Percentiles rank a stretch among this genome's conserved stretches.
These are phyloP conservation scores for Rosa chinensis DNA, from an alignment of 306 rosid genomes.

Conservation along the genomic window DNA sequence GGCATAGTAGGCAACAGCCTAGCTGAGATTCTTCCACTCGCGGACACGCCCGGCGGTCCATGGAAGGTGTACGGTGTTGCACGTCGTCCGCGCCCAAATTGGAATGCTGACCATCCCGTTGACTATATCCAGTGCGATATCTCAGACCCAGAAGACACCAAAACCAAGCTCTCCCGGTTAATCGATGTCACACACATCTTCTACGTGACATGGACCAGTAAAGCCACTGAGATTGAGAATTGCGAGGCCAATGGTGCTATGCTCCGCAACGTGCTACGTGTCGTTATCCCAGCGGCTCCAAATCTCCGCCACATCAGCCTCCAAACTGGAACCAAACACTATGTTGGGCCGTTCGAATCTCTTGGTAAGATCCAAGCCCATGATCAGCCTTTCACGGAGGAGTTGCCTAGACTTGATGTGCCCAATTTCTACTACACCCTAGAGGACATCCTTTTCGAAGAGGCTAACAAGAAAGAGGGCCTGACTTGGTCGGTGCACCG, in stretches of 20 bases:
- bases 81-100: constrained; percentile 10
- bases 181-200: constrained; percentile 61
- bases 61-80: constrained; percentile 78
- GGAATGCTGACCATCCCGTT: constrained; percentile 55
- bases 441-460: constrained; percentile 55
- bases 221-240: too few species aligned
- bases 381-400: constrained; percentile 64
- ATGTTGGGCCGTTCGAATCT: background rate
- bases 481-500: constrained; percentile 61
- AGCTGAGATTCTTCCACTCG: too few species aligned
- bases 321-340: constrained; percentile 55
- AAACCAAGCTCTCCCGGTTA: constrained; percentile 51
- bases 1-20: too few species aligned
- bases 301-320: constrained; percentile 63
- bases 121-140: constrained; percentile 71
- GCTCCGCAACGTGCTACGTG: constrained; percentile 49
- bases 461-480: constrained; percentile 37
- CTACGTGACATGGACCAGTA: too few species aligned
- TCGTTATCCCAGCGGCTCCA: constrained; percentile 52
- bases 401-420: constrained; percentile 43
- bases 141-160: constrained; percentile 46
- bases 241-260: constrained; percentile 20
- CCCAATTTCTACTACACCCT: constrained; percentile 58
- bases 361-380: constrained; percentile 25
- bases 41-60: too few species aligned